These are phyloP conservation scores for Lenzites betulinus DNA, from an alignment of 768 basidiomycete species.

Conservation along the genomic window DNA sequence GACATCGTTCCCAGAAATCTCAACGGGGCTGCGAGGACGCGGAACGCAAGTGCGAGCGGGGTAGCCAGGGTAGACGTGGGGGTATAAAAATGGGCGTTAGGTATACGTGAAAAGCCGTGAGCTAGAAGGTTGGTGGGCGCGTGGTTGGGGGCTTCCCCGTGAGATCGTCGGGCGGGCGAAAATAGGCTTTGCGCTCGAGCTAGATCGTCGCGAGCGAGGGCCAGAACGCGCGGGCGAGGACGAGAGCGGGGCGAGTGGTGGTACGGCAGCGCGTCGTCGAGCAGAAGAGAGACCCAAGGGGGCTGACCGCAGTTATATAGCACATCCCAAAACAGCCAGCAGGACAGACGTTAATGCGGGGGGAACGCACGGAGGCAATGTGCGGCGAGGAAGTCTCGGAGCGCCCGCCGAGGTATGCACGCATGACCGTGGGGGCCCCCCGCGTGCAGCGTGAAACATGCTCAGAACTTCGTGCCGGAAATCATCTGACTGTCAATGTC, in stretches of 20 bases:
- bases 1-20: neutral
- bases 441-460: neutral
- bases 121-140: conserved; percentile 7
- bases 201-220: neutral
- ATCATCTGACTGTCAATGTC: conserved; percentile 13
- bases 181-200: neutral
- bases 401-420: conserved; percentile 1
- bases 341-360: neutral
- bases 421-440: neutral
- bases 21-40: neutral
- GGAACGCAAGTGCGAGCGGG: neutral
- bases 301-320: neutral
- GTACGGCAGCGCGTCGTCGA: neutral
- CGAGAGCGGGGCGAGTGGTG: neutral
- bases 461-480: neutral
- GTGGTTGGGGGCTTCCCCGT: neutral
- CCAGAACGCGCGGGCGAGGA: neutral
- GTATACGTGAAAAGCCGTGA: neutral
- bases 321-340: neutral
- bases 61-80: neutral
- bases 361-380: conserved; percentile 7
- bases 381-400: neutral
- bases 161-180: neutral
- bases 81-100: neutral
- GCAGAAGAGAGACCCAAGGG: neutral